Conservation (phyloP, 306 rosid genomes). For the Prunus armeniaca region DNA sequence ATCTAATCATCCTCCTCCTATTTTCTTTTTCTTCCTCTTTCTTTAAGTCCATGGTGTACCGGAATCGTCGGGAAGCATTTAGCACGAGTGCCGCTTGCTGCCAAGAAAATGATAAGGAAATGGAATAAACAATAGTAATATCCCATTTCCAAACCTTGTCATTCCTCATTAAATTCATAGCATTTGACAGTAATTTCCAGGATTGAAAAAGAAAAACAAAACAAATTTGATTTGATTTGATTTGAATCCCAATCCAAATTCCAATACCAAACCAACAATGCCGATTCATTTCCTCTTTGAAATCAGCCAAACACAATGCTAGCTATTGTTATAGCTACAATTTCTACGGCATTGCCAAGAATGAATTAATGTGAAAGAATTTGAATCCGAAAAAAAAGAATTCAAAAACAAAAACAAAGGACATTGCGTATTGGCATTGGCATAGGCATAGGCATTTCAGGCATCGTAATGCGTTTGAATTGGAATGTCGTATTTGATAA, state of each 20-base stretch:
- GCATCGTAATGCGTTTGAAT: not conserved
- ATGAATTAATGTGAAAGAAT: not conserved
- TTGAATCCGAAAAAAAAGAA: no score
- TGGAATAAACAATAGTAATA: not conserved
- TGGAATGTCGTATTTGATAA: not conserved
- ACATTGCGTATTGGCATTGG: not conserved
- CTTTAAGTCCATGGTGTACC: slow-evolving; percentile 83
- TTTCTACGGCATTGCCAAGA: not conserved
- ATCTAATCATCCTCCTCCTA: slow-evolving; percentile 74
- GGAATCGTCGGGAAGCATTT: slow-evolving; percentile 85
- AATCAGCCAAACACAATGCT: not conserved
- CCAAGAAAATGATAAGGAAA: slow-evolving; percentile 8
- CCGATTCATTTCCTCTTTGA: not conserved
- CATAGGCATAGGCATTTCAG: no score
- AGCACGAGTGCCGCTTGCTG: slow-evolving; percentile 92
- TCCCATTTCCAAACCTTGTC: not conserved
- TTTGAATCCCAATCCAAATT: not conserved
- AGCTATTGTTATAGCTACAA: not conserved
- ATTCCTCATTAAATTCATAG: not conserved
- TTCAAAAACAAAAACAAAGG: not conserved
- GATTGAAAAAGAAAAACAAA: not conserved
- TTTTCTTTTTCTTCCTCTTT: slow-evolving; percentile 67
- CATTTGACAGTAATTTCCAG: not conserved
- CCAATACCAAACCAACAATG: not conserved
- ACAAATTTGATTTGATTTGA: no score